These are phyloP conservation scores for Globisporangium splendens DNA, from an alignment of 352 stramenopile genomes.

Conservation along the genomic window DNA sequence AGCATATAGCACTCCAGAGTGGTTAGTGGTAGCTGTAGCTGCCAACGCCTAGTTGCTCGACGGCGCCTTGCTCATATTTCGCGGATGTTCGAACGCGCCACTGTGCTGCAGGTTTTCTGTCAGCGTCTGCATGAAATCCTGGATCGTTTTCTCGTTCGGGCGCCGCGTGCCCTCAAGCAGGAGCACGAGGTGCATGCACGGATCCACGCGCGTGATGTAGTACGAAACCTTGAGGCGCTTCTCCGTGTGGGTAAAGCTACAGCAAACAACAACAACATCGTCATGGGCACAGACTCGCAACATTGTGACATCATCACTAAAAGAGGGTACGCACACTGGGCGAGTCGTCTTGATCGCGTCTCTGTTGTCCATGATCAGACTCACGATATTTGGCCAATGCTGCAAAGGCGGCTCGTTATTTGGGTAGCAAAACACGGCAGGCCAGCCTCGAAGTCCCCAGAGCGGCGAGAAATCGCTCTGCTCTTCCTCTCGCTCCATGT, in stretches of 20 bases:
- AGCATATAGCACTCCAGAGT: too few relatives aligned
- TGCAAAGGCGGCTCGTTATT: conserved; percentile 48
- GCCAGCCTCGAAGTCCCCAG: conserved; percentile 76
- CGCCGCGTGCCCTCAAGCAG: conserved; percentile 67
- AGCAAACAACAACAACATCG: neutral
- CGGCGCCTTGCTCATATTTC: conserved; percentile 15
- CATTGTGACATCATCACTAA: too few relatives aligned
- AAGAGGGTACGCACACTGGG: conserved; percentile 38
- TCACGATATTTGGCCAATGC: conserved; percentile 87
- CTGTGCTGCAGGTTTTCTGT: conserved; percentile 70
- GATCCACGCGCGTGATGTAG: conserved; percentile 71
- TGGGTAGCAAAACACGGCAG: conserved; percentile 82
- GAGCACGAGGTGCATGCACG: conserved; percentile 70
- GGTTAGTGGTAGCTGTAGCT: neutral
- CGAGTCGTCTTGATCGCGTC: conserved; percentile 42
- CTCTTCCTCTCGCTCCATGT: conserved; percentile 58
- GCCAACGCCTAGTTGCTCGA: neutral
- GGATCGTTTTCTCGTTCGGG: conserved; percentile 55
- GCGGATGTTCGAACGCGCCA: conserved; percentile 46
- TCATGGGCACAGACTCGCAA: neutral
- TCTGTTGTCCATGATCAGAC: conserved; percentile 84
- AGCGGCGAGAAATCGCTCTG: conserved; percentile 76
- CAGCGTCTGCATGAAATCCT: conserved; percentile 85
- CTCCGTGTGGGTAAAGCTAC: conserved; percentile 65
- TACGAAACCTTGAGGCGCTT: conserved; percentile 66